A percentile compares a stretch with the other conserved stretches of the same genome.
phyloP scores from a whole-genome alignment of 2,329 filamentous ascomycete species.

The Trichoderma sp. region DNA sequence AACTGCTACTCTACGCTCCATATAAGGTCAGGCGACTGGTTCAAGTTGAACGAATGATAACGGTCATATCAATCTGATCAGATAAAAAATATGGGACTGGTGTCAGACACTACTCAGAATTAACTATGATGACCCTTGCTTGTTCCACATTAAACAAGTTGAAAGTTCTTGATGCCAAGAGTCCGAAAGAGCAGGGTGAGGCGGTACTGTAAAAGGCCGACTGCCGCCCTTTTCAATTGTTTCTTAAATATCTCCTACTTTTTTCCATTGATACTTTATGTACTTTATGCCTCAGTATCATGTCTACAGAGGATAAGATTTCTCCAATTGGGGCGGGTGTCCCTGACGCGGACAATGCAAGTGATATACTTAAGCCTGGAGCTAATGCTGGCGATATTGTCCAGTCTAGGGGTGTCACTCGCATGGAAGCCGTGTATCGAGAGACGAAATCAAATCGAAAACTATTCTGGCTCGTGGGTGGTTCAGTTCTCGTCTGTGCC shows the following conservation, averaged over 20 bases:
- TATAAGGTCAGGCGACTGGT: not conserved
- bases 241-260: not conserved
- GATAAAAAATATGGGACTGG: not conserved
- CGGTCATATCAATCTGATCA: conserved; percentile 1
- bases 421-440: conserved; percentile 33
- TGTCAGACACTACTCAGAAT: not conserved
- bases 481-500: conserved; percentile 32
- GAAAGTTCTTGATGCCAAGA: not conserved
- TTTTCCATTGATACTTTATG: not conserved
- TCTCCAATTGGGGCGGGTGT: not conserved
- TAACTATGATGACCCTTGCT: not conserved
- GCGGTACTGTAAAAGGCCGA: not conserved
- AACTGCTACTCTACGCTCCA: not conserved
- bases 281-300: not conserved
- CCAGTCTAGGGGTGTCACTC: conserved; percentile 26
- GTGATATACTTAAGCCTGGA: conserved; percentile 21
- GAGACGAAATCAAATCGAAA: conserved; percentile 27
- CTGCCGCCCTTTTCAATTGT: not conserved
- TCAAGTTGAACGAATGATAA: not conserved
- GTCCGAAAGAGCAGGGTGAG: not conserved
- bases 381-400: conserved; percentile 24
- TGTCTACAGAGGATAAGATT: not conserved
- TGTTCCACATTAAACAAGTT: not conserved
- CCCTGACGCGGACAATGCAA: not conserved
- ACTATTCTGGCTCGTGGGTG: conserved; percentile 29